Base-by-base conservation (phyloP, 208 protist species). In the Crithidia thermophila region DNA sequence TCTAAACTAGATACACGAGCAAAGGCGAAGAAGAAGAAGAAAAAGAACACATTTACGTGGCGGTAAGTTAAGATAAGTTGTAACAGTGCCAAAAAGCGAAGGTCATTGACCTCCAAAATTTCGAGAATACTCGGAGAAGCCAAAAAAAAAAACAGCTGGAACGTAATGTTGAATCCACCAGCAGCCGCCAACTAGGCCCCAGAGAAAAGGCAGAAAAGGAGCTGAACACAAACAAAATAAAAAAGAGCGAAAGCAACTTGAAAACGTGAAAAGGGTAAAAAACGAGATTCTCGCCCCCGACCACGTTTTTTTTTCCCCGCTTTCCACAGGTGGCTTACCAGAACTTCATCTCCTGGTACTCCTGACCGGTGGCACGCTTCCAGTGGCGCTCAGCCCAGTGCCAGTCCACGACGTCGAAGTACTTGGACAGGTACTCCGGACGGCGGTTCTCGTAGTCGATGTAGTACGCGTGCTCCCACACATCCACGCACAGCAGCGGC, bases 381-480 rank as follows among this genome's bases (percentile, higher is more conserved):
- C 88, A 96, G 75, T 96, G 87, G 13, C 91, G 87, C 81, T 96
- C 88, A 7, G 91, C 91, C 91, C 91, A 96, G 72, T 96, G 91
- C 96, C 96, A 98, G 82, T 98, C 95, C n/a, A 97, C 91, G 34
- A 97, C 87, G 62, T 94, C 84, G 80, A 96, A 98, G 63, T 81
- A 98, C 63, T 90, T 89, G 40, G 82, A 82, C 30, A 98, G 58
- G 68, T 96, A 98, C 68, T 87, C 57, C 6, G 89, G 85, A 18
- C 93, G 85, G 36, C 90, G 79, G 77, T 98, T 98, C 61, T 94
- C 88, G 63, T 98, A 98, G 81, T 98, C 96, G 37, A 97, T 81
- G 67, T 98, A 98, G 69, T 98, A 98, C n/a, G 94, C 85, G 72
- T 98, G 96, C 77, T 98, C 94, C 93, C 94, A 98, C 45, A 98